Percentiles rank a stretch among this genome's conserved stretches.
These are phyloP conservation scores for Mycena vulgaris DNA, from an alignment of 768 basidiomycete species.

Conservation along the genomic window DNA sequence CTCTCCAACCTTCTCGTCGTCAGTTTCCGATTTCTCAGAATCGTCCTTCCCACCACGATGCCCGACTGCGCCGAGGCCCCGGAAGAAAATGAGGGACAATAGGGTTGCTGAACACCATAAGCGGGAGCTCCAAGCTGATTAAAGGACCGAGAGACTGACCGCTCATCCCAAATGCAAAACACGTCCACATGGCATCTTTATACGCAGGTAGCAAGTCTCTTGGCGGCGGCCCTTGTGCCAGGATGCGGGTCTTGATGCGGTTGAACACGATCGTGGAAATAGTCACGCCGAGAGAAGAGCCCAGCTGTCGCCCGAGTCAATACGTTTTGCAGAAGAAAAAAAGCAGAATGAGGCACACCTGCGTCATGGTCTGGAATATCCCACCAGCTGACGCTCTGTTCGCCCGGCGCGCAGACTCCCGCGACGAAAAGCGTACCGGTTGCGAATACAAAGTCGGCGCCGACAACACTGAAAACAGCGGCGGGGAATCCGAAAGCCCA, in stretches of 20 bases:
- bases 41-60: not conserved
- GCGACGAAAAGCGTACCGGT: conserved; percentile 84
- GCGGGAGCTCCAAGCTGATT: too few relatives aligned
- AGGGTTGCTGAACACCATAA: not conserved
- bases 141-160: not conserved
- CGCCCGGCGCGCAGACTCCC: conserved; percentile 73
- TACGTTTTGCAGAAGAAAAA: not conserved
- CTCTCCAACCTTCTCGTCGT: not conserved
- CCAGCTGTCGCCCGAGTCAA: conserved; percentile 53
- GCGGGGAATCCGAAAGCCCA: conserved; percentile 87
- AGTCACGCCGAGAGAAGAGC: conserved; percentile 67
- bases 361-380: conserved; percentile 85
- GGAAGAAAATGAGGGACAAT: not conserved
- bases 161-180: conserved; percentile 57
- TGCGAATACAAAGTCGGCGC: conserved; percentile 84
- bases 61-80: not conserved
- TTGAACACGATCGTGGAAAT: conserved; percentile 63
- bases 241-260: conserved; percentile 28
- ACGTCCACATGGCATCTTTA: conserved; percentile 66
- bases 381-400: conserved; percentile 85
- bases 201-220: conserved; percentile 52
- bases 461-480: conserved; percentile 74
- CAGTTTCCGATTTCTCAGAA: not conserved
- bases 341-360: conserved; percentile 55
- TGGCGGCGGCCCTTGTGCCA: conserved; percentile 56